A percentile compares a stretch with the other conserved stretches of the same genome.
These are phyloP conservation scores for Phycomyces nitens DNA, from an alignment of 192 early-diverging fungal genomes.

Conservation along the genomic window DNA sequence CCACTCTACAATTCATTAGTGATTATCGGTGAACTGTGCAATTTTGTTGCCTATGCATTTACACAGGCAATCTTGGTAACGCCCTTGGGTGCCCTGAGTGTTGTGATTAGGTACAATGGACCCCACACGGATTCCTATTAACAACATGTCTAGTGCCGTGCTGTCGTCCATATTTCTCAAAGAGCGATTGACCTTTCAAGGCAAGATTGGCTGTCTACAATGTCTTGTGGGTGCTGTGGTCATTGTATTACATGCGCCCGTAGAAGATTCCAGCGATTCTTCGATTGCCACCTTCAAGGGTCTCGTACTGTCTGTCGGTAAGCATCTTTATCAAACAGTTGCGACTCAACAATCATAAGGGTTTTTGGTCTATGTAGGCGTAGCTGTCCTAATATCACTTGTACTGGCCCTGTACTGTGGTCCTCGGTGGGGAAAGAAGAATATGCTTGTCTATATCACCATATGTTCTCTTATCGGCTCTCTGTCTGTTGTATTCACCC, in stretches of 20 bases:
- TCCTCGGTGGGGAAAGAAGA: conserved; percentile 71
- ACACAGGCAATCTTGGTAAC: conserved; percentile 96
- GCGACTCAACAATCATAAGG: too few species aligned
- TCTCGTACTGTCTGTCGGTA: conserved; percentile 24
- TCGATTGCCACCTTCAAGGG: conserved; percentile 73
- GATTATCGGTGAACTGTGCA: conserved; percentile 91
- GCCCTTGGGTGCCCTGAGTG: conserved; percentile 89
- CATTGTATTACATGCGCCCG: conserved; percentile 83
- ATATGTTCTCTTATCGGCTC: conserved; percentile 94
- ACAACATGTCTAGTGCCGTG: too few species aligned
- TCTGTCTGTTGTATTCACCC: conserved; percentile 81
- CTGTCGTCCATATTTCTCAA: conserved; percentile 86
- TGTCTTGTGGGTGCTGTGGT: conserved; percentile 84
- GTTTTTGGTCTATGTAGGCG: conserved; percentile 71
- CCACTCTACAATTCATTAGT: too few species aligned
- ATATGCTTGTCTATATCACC: conserved; percentile 85
- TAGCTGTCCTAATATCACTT: conserved; percentile 58
- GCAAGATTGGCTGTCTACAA: conserved; percentile 85
- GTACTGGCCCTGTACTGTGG: conserved; percentile 77
- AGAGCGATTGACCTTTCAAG: conserved; percentile 76
- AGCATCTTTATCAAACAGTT: neutral
- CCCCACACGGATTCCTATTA: too few species aligned
- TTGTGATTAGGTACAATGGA: conserved; percentile 68
- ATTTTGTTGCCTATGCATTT: conserved; percentile 97
- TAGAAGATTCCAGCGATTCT: conserved; percentile 69